Evolutionary conservation across 192 early-diverging fungal genomes (phyloP), one percentile per base, ranked within the genome.

Genomic region (Gamsiella multidivaricata): DNA sequence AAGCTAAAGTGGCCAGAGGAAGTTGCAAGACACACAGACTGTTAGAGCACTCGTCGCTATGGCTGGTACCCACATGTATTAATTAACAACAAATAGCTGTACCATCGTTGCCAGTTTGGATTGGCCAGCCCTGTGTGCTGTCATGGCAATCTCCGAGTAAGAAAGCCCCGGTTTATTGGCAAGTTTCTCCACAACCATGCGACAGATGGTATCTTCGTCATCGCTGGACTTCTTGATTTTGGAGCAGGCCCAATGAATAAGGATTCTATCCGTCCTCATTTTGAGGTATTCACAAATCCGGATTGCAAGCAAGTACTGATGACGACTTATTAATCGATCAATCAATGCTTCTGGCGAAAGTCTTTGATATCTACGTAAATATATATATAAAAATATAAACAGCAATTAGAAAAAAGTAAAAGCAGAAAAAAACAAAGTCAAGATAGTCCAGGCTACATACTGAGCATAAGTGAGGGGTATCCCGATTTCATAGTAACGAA

Each of bases 161-260:
- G 96, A 97, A 3, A 97, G 79, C 3, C 90, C 89, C 20, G 88
- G 85, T 54, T 88, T 83, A 18, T 90, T 82, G 12, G 86, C 85
- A 0, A 98, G 83, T 34, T 95, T 93, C 6, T 93, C 91, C 17
- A 93, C 87, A 42, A 99, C 90, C 39, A 91, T 70, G 18, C 89
- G 83, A 56, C 90, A 94, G 20, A 96, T 84, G 1, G 91, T 88
- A 42, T 98, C 95, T 43, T 98, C 96, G 69, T 97, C 94, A 22
- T 96, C 90, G 3, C 89, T 86, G 1, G 93, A 89, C 11, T 86
- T 82, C 58, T 91, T 94, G 57, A 96, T 96, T 88, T 98, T 97
- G 54, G 93, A 89, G 61, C 98, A 96, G 1, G 97, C 98, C 98
- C 98, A 99, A 69, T 97, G 94, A 47, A 97, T 92, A 20, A 96